phyloP scores from a whole-genome alignment of 2,329 filamentous ascomycete species.

The Leptodontidium sp. region DNA sequence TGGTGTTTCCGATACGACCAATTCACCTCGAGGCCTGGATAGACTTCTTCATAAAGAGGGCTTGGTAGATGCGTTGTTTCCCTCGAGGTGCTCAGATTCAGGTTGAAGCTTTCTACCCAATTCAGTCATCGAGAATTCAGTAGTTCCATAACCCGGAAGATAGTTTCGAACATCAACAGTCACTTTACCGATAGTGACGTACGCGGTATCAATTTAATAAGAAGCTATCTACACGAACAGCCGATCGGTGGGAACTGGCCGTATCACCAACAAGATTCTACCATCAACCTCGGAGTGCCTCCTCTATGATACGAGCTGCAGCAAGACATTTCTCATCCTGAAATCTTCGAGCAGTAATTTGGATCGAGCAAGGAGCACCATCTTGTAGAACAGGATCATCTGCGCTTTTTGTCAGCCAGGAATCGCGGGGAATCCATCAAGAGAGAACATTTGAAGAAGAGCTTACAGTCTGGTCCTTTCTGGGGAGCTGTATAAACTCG shows the following conservation, averaged over 20 bases:
- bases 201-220: neutral
- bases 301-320: conserved; percentile 14
- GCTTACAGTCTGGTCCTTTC: conserved; percentile 10
- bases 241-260: neutral
- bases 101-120: neutral
- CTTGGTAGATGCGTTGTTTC: neutral
- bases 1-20: too few relatives aligned
- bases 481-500: neutral
- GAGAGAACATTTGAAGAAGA: neutral
- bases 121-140: neutral
- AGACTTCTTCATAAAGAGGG: neutral
- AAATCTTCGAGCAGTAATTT: conserved; percentile 8
- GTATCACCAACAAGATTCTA: neutral
- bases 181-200: neutral
- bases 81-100: neutral
- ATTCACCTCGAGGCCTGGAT: neutral
- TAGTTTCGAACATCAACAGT: neutral
- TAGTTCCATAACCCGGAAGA: neutral
- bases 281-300: neutral
- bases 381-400: conserved; percentile 12
- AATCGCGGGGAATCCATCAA: neutral
- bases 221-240: neutral
- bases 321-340: conserved; percentile 13
- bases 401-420: neutral
- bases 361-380: conserved; percentile 11